Conservation (phyloP, 106 monocot species). For the Posidonia australis region DNA sequence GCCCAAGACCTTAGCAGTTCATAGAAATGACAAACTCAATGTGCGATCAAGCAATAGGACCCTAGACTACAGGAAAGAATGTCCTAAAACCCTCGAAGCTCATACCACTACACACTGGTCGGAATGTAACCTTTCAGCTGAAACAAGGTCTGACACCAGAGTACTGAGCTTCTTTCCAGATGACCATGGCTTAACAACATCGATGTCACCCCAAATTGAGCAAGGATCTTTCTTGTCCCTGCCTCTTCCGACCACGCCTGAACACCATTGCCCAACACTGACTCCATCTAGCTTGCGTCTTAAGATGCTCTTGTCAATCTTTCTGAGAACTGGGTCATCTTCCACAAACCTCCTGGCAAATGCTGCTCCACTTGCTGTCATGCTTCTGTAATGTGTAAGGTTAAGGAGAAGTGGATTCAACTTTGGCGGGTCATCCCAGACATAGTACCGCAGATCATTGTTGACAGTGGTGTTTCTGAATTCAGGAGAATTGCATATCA, state of each 20-base stretch:
- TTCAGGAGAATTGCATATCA: constrained; percentile 61
- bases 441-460: constrained; percentile 56
- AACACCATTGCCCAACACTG: constrained; percentile 43
- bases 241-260: constrained; percentile 1
- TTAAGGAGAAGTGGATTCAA: constrained; percentile 54
- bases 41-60: no score
- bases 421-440: constrained; percentile 63
- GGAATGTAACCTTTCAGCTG: constrained; percentile 25
- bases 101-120: constrained; percentile 31
- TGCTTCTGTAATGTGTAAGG: constrained; percentile 36
- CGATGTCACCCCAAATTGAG: constrained; percentile 35
- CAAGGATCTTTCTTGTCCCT: constrained; percentile 17
- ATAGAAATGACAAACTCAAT: no score
- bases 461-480: constrained; percentile 79
- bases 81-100: neutral
- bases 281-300: constrained; percentile 24
- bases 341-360: constrained; percentile 55
- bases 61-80: neutral
- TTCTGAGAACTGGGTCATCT: constrained; percentile 37
- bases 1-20: no score
- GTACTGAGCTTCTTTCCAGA: constrained; percentile 35
- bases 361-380: constrained; percentile 55
- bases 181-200: constrained; percentile 25
- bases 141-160: constrained; percentile 25
- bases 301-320: constrained; percentile 43